phyloP scores from a whole-genome alignment of 305 asterid species.

The Ilex paraguariensis region DNA sequence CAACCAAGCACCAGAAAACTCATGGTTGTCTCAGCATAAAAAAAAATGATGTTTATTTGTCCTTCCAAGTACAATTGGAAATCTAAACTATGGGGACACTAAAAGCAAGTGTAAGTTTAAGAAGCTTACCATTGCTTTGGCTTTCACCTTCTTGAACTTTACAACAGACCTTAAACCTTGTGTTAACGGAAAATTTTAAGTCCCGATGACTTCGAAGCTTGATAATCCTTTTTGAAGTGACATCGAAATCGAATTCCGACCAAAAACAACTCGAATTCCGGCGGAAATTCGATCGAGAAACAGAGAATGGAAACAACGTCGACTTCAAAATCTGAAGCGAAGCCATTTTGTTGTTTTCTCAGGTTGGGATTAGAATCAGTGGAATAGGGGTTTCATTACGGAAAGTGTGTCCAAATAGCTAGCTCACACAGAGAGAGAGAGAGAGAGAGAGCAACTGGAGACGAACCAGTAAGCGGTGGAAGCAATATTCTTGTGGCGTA shows the following conservation, averaged over 20 bases:
- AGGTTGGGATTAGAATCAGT: conserved; percentile 1
- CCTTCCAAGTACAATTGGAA: too few species aligned
- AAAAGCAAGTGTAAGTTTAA: conserved; percentile 2
- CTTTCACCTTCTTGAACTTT: conserved; percentile 41
- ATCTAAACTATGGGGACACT: not conserved
- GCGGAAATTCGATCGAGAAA: conserved; percentile 34
- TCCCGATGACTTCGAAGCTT: conserved; percentile 26
- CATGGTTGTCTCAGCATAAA: not conserved
- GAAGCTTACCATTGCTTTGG: conserved; percentile 45
- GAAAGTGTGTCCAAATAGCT: not conserved
- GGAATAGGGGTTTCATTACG: conserved; percentile 8
- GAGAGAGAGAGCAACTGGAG: conserved; percentile 11
- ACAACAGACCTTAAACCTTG: conserved; percentile 47
- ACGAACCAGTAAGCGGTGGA: not conserved
- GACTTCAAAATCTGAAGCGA: conserved; percentile 51
- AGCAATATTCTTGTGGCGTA: conserved; percentile 22
- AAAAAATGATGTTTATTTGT: not conserved
- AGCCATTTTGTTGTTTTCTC: conserved; percentile 35
- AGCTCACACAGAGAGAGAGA: too few species aligned
- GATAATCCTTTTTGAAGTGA: conserved; percentile 22
- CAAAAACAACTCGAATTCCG: conserved; percentile 14
- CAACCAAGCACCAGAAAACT: too few species aligned
- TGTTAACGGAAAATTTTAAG: conserved; percentile 13
- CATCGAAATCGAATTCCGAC: conserved; percentile 20
- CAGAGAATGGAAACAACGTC: conserved; percentile 28